Evolutionary conservation across 2,329 filamentous ascomycete species (phyloP), one percentile per base, ranked within the genome.

Genomic region (Lasiodiplodia gonubiensis): DNA sequence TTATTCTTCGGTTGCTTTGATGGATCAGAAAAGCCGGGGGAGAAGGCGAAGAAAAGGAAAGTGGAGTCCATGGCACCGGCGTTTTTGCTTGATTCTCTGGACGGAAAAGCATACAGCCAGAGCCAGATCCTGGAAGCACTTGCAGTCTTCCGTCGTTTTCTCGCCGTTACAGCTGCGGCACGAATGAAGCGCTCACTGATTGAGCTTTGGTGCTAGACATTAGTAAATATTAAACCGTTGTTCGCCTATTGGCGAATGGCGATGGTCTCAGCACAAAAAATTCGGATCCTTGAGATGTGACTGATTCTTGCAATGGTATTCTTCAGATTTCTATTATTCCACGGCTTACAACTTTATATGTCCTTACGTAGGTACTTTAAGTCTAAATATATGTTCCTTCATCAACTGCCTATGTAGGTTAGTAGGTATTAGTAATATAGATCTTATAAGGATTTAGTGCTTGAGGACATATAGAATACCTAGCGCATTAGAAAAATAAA

Each of bases 61-160:
- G 35, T 23, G 35, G 33, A 51, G 23, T 46, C 35, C 11, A 63
- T 30, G 59, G 59, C 59, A 63, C n/a, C 53, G 59, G 59, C 35
- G 59, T 63, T 63, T 33, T 63, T 63, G 59, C 39, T 52, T 48
- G 30, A 51, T 48, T 63, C 35, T 30, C 37, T 30, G 23, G 27
- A 49, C 46, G 59, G 30, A 63, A 63, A 63, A 63, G 46, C 59
- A 63, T 63, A 63, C 39, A 33, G 46, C 59, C 46, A 48, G 59
- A 27, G 59, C 35, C 59, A 16, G 42, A 21, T 33, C 46, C 46
- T 51, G 30, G 59, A 21, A 23, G 59, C 21, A 27, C 46, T 67
- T 68, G 70, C 73, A 70, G 69, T 73, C 48, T 70, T 67, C 70
- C 70, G 68, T 57, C 67, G 68, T 69, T 70, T 68, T 68, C 70